Conservation (phyloP, 2,329 filamentous ascomycete genomes). For the Hypoxylon sp. region DNA sequence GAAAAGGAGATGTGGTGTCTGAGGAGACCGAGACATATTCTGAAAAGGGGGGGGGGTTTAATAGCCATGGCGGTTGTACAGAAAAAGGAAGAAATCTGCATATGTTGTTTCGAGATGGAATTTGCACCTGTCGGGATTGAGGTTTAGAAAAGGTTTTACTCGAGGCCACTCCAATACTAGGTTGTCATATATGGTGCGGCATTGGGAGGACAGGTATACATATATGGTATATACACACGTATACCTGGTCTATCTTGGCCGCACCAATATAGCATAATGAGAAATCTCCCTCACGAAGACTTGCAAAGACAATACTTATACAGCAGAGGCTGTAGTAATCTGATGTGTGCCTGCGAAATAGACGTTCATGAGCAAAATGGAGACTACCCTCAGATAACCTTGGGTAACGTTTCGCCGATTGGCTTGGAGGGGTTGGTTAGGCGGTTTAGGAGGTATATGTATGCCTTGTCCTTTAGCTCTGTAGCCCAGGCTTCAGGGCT, state of each 20-base stretch:
- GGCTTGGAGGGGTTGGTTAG: too few species aligned
- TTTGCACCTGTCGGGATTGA: constrained; percentile 27
- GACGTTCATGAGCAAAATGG: too few species aligned
- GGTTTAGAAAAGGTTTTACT: constrained; percentile 29
- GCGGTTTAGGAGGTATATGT: too few species aligned
- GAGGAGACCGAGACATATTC: constrained; percentile 22
- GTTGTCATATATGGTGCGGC: constrained; percentile 37
- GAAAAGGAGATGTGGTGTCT: constrained; percentile 10
- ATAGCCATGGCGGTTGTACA: constrained; percentile 37
- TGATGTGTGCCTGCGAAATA: too few species aligned
- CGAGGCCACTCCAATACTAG: constrained; percentile 30
- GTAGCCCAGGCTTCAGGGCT: not conserved
- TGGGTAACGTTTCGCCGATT: too few species aligned
- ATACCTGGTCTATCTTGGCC: constrained; percentile 37
- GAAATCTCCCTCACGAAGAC: too few species aligned
- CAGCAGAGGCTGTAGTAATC: too few species aligned
- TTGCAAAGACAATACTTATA: too few species aligned
- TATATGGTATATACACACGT: too few species aligned
- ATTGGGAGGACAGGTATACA: constrained; percentile 29
- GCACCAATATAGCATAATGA: constrained; percentile 20
- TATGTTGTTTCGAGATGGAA: constrained; percentile 28
- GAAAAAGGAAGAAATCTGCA: constrained; percentile 34
- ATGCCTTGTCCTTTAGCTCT: too few species aligned
- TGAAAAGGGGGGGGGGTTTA: constrained; percentile 9
- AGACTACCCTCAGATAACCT: too few species aligned